A percentile compares a stretch with the other conserved stretches of the same genome.
Evolutionary conservation across 2,329 filamentous ascomycete species (phyloP).

Genomic region (Talaromyces sp.): DNA sequence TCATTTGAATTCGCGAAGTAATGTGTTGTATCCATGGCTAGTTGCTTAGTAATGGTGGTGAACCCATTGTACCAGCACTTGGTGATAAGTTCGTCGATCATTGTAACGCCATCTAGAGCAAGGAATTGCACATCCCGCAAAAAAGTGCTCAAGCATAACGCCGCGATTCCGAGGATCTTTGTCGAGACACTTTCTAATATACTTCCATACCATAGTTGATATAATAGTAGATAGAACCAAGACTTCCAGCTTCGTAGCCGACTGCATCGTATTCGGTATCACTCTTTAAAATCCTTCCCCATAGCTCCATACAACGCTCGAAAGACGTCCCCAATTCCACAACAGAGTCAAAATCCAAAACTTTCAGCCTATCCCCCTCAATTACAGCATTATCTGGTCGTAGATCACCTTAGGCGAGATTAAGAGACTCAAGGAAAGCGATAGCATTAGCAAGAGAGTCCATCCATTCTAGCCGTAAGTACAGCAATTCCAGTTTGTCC

Average conservation of each 20-base stretch:
- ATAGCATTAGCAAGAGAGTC: constrained; percentile 35
- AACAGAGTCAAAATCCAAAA: constrained; percentile 34
- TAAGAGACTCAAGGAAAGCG: constrained; percentile 36
- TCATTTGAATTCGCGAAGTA: no score
- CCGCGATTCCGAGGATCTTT: constrained; percentile 29
- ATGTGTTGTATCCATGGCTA: constrained; percentile 20
- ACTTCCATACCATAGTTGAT: constrained; percentile 38
- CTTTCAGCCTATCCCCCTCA: constrained; percentile 31
- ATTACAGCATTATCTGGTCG: constrained; percentile 35
- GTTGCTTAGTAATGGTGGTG: constrained; percentile 18
- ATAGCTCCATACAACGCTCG: constrained; percentile 28
- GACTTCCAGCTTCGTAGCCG: constrained; percentile 21
- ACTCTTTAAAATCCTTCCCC: constrained; percentile 29
- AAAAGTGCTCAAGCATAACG: constrained; percentile 22
- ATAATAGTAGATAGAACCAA: constrained; percentile 35
- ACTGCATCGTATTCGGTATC: constrained; percentile 23
- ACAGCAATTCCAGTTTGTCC: constrained; percentile 29
- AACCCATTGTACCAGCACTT: constrained; percentile 29
- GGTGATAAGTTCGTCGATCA: constrained; percentile 29
- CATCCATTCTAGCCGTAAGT: constrained; percentile 34
- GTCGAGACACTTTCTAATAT: constrained; percentile 29
- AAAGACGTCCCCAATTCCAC: constrained; percentile 28
- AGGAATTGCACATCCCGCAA: constrained; percentile 30
- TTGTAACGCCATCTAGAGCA: constrained; percentile 24
- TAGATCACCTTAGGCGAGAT: constrained; percentile 36